Conservation (phyloP, 1,284 basidiomycete species). For the Salmacisia buchloeana region DNA sequence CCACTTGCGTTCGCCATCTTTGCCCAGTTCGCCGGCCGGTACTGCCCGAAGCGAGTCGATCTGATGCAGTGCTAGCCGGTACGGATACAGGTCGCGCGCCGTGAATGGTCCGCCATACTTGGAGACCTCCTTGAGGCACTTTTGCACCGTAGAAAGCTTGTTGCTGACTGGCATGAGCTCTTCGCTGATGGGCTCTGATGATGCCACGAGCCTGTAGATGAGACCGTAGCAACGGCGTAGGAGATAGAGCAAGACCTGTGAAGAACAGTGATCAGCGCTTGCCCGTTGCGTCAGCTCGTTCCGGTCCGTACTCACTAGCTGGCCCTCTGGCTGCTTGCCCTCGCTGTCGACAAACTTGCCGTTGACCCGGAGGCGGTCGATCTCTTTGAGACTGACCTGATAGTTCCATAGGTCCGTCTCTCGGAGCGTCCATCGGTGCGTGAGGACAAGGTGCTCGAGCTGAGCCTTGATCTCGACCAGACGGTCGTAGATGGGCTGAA, state of each 20-base stretch:
- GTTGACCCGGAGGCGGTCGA: constrained; percentile 92
- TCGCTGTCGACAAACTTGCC: constrained; percentile 95
- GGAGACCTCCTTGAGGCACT: constrained; percentile 91
- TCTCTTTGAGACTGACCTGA: constrained; percentile 86
- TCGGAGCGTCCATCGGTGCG: constrained; percentile 91
- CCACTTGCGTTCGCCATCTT: constrained; percentile 50
- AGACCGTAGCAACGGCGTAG: constrained; percentile 91
- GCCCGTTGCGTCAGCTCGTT: not conserved
- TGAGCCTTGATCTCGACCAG: constrained; percentile 77
- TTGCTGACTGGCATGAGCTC: constrained; percentile 81
- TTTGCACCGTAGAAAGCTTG: constrained; percentile 59
- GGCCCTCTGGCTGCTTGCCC: constrained; percentile 80
- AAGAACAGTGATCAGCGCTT: not conserved
- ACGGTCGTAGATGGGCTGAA: constrained; percentile 92
- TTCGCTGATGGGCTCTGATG: constrained; percentile 98
- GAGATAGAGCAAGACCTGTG: constrained; percentile 67
- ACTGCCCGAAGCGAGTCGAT: constrained; percentile 73
- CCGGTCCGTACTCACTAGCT: constrained; percentile 64
- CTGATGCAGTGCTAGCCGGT: constrained; percentile 90
- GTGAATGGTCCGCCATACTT: constrained; percentile 95
- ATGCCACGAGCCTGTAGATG: constrained; percentile 87
- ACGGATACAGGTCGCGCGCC: constrained; percentile 93
- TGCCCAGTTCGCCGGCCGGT: constrained; percentile 73
- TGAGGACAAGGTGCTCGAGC: constrained; percentile 81
- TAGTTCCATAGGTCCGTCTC: constrained; percentile 81